A percentile compares a stretch with the other conserved stretches of the same genome.
These are phyloP conservation scores for Podospora pseudoanserina DNA, from an alignment of 495 filamentous ascomycete genomes.

Conservation along the genomic window DNA sequence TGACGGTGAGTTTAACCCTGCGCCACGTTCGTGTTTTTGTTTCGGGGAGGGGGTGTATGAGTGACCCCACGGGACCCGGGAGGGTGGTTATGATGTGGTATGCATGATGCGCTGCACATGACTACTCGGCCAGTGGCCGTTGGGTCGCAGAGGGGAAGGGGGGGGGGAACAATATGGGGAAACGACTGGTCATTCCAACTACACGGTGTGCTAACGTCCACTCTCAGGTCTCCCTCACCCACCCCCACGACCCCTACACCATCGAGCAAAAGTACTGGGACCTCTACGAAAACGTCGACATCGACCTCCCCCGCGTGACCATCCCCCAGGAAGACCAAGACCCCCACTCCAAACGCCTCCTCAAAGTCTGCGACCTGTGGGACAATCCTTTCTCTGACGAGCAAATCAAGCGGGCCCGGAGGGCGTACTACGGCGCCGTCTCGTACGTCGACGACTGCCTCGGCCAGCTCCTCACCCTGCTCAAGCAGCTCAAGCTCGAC, in stretches of 20 bases:
- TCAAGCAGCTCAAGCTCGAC: slow-evolving; percentile 70
- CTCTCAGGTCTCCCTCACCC: slow-evolving; percentile 61
- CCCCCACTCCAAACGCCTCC: slow-evolving; percentile 71
- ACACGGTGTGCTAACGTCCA: not conserved
- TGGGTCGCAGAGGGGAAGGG: not conserved
- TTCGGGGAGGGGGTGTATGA: not conserved
- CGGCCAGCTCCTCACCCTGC: slow-evolving; percentile 67
- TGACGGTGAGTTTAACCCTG: slow-evolving; percentile 53
- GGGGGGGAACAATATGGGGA: not conserved
- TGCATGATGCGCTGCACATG: not conserved
- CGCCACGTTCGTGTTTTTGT: not conserved
- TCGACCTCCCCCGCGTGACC: slow-evolving; percentile 67
- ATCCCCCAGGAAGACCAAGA: slow-evolving; percentile 78
- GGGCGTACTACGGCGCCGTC: slow-evolving; percentile 85
- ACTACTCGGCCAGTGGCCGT: not conserved
- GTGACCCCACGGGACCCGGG: not conserved
- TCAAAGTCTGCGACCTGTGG: slow-evolving; percentile 77
- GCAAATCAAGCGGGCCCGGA: slow-evolving; percentile 70
- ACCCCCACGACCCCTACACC: slow-evolving; percentile 88
- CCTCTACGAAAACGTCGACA: slow-evolving; percentile 80
- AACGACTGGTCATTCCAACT: not conserved
- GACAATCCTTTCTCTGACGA: slow-evolving; percentile 73
- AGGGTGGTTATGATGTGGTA: not conserved
- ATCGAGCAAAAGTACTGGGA: slow-evolving; percentile 89
- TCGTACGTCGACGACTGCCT: slow-evolving; percentile 86